phyloP scores from a whole-genome alignment of 192 early-diverging fungal species.

The Pilaira anomala region DNA sequence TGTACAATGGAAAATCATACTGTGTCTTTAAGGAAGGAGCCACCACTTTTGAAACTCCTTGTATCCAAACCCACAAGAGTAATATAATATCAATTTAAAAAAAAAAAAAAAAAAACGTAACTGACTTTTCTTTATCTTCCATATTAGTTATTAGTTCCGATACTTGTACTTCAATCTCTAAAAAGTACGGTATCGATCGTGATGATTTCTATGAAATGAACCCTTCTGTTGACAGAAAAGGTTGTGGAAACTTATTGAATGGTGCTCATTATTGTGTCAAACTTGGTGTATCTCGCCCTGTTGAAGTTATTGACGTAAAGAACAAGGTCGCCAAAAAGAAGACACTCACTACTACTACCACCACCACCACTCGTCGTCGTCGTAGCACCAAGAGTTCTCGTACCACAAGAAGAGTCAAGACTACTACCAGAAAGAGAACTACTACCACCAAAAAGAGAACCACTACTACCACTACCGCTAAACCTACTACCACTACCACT shows the following conservation, averaged over 20 bases:
- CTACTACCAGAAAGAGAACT: not conserved
- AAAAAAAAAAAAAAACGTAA: not conserved
- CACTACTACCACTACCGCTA: not conserved
- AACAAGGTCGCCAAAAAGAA: constrained; percentile 13
- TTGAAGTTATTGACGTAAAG: not conserved
- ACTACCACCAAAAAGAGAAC: constrained; percentile 4
- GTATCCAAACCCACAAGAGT: not conserved
- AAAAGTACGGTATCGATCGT: constrained; percentile 16
- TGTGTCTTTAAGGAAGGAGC: constrained; percentile 9
- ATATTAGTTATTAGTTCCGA: constrained; percentile 17
- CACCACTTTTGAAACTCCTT: not conserved
- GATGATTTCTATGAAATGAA: constrained; percentile 30
- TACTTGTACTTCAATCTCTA: constrained; percentile 22
- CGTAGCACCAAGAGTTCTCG: not conserved
- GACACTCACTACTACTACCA: no score
- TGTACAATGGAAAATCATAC: constrained; percentile 25
- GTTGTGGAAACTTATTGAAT: constrained; percentile 25
- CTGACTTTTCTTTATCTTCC: not conserved
- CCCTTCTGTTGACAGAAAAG: constrained; percentile 22
- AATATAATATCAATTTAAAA: not conserved
- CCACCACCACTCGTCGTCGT: not conserved
- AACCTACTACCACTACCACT: not conserved
- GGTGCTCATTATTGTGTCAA: constrained; percentile 21
- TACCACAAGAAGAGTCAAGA: constrained; percentile 13
- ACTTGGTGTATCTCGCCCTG: not conserved